Base-by-base conservation (phyloP, 192 early-diverging fungal species). In the Linnemannia elongata region DNA sequence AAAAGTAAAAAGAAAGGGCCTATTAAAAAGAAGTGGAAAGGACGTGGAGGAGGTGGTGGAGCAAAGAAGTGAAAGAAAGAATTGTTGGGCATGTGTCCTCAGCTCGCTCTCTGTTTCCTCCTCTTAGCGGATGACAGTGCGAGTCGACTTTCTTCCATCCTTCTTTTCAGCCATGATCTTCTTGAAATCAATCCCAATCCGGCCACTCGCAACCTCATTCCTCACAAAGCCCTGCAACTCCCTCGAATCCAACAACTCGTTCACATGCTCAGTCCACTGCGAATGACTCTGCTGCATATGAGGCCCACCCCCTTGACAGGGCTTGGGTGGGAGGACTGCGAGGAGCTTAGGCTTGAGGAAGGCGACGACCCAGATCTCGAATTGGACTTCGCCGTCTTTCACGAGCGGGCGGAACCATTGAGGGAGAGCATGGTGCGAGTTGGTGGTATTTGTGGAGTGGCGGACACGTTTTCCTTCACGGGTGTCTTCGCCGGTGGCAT, bases 301-400 rank as follows among this genome's bases (percentile, higher is more conserved):
- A 5, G 36, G 15, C 20, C 69, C 70, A 6, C 49, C 20, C 54
- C 35, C 70, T 3, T 1, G 0, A 45, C 6, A 15, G 1, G 60
- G 7, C 17, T 27, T 30, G 18, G 60, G 20, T 0, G 70, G 45
- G 8, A 38, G 4, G 20, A 4, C 9, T 30, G 76, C 18, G 68
- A 42, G 41, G 10, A 66, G 30, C 13, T 66, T 30, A 1, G 60
- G 30, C 33, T 70, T 79, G 30, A 79, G 38, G 18, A 79, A 72
- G 0, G 78, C 81, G 30, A 75, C 69, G 12, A 82, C 81, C 81
- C 81, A 82, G 52, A 72, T 72, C 75, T 82, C 81, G 39, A 69
- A 82, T 42, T 72, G 81, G 33, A 82, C 33, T n/a, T 72, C n/a
- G 0, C 81, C 81, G 9, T 76, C 41, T 24, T 55, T 24, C 17